Percentiles rank a stretch among this genome's conserved stretches.
These are phyloP conservation scores for Diaporthe sp. DNA, from an alignment of 2,329 filamentous ascomycete genomes.

Conservation along the genomic window DNA sequence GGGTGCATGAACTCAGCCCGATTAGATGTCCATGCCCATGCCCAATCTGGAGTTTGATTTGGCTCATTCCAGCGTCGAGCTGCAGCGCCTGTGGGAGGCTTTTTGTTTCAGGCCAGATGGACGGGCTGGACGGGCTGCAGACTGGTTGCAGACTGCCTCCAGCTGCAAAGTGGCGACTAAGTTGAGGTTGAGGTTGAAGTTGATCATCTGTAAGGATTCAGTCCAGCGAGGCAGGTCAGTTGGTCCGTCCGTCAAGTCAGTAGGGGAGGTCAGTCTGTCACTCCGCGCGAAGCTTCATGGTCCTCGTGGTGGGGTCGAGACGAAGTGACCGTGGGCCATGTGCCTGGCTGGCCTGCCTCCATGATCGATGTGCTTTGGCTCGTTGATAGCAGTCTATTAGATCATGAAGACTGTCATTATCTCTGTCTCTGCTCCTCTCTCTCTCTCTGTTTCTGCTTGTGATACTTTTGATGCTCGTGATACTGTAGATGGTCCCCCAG, in stretches of 20 bases:
- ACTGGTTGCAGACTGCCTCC: neutral
- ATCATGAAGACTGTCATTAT: neutral
- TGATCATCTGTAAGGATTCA: neutral
- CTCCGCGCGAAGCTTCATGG: neutral
- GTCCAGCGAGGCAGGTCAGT: constrained; percentile 4
- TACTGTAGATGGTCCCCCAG: neutral
- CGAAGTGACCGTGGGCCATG: constrained; percentile 6
- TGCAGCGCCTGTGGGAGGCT: constrained; percentile 14
- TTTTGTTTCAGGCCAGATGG: constrained; percentile 25
- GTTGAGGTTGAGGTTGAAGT: neutral
- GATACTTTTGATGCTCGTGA: neutral
- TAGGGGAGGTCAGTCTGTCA: neutral
- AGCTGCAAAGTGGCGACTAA: neutral
- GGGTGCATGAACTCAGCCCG: constrained; percentile 26
- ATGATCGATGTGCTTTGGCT: neutral
- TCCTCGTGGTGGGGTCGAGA: constrained; percentile 5
- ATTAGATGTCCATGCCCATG: constrained; percentile 13
- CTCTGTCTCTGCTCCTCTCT: neutral
- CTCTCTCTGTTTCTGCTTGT: neutral
- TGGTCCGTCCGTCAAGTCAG: neutral
- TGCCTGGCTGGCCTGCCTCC: neutral
- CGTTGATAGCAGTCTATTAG: neutral
- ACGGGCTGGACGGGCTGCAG: neutral
- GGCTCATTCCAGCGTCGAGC: constrained; percentile 28
- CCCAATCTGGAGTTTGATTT: constrained; percentile 29